Evolutionary conservation across 2,329 filamentous ascomycete species (phyloP).

Genomic region (Pestalotiopsis sp.): DNA sequence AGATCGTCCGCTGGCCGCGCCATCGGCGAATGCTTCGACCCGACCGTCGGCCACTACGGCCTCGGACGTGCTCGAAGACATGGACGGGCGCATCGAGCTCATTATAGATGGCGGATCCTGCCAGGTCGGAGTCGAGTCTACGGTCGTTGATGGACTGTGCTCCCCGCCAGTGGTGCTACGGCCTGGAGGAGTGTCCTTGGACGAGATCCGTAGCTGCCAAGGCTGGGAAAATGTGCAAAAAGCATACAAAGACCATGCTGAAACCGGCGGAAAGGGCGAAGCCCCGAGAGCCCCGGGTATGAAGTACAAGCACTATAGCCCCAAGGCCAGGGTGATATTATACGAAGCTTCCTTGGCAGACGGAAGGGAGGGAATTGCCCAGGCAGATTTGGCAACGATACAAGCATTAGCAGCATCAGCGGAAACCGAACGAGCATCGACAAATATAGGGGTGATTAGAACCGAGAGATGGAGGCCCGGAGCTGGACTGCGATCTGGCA

Average conservation of each 20-base stretch:
- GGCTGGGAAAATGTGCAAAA: constrained; percentile 82
- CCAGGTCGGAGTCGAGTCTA: constrained; percentile 91
- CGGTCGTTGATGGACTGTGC: constrained; percentile 89
- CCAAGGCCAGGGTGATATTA: constrained; percentile 81
- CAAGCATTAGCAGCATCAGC: constrained; percentile 17
- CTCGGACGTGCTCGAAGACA: constrained; percentile 84
- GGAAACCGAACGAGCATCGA: constrained; percentile 16
- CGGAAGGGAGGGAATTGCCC: constrained; percentile 38
- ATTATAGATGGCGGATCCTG: constrained; percentile 90
- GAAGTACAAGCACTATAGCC: constrained; percentile 99
- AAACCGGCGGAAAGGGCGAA: constrained; percentile 55
- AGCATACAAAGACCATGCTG: constrained; percentile 77
- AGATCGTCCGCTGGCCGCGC: constrained; percentile 81
- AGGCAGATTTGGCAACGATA: constrained; percentile 35
- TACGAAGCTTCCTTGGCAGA: constrained; percentile 63
- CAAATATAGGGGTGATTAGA: constrained; percentile 55
- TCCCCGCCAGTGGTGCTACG: constrained; percentile 80
- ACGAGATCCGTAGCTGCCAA: constrained; percentile 70
- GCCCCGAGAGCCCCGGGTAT: constrained; percentile 89
- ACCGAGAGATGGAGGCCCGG: constrained; percentile 56
- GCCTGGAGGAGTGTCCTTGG: constrained; percentile 85
- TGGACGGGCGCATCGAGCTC: constrained; percentile 79
- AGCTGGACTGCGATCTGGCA: constrained; percentile 40
- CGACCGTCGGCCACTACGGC: constrained; percentile 91
- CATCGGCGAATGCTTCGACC: constrained; percentile 93